Base-by-base conservation (phyloP, 108 stramenopile genomes). In the Pseudonitzschia multistriata region DNA sequence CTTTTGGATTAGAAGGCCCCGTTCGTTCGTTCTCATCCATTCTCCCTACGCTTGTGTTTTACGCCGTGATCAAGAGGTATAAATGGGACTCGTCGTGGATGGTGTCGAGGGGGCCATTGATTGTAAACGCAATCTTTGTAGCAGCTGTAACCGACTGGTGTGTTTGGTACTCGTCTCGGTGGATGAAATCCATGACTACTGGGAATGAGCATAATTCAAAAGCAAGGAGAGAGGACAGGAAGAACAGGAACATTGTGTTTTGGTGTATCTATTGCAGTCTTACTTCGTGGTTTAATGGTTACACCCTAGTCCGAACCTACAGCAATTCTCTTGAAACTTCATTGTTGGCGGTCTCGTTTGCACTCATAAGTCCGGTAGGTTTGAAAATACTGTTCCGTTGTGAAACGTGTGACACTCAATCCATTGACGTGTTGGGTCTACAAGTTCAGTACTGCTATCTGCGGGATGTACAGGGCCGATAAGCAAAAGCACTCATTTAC, bases 261-360 rank as follows among this genome's bases (percentile, higher is more conserved):
- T 71, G 70, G 67, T 66, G 67, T 52, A 25, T 77, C 17, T 74
- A 71, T 50, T 68, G 77, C 40, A 60, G 48, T 39, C 21, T 81
- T 36, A 57, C 72, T 70, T 88, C 88, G 5, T 92, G 93, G 93
- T 92, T 94, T 66, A 71, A 86, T 74, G 93, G 83, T 52, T 95
- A 89, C 65, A 82, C 90, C 7, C 68, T 95, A 64, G 67, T 88
- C 27, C 74, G 93, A 48, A 95, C 89, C 10, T 92, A 90, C 70
- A 82, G 87, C 71, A 94, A 94, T 72, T 85, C 85, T 5, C 66
- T 89, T 7, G 91, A 92, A 65, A 79, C 90, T 36, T 37, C 72
- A 53, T 67, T 85, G 42, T 48, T 94, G 37, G 48, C 67, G 6
- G 42, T 84, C 0, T 80, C 85, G 6, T 66, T 91, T 29, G 83